Evolutionary conservation across 148 eudicot species (phyloP), one percentile per base, ranked within the genome.

Genomic region (Rhododendron ovatum): DNA sequence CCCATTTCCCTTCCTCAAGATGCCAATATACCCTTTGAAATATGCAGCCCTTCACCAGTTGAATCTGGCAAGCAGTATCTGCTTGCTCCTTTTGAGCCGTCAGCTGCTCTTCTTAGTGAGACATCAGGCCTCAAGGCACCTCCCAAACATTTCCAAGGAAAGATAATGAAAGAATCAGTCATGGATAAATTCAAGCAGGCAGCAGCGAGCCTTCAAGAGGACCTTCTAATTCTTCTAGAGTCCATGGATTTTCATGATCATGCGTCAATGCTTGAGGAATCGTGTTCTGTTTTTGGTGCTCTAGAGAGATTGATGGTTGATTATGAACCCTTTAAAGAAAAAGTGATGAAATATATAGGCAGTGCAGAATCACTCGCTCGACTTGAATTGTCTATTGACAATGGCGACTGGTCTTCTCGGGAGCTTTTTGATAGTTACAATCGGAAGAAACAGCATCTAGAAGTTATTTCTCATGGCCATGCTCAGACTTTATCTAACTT

Each of bases 1-100:
- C 86, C 83, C 50, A 61, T 85, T 85, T 78, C 3, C 33, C 82
- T 59, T 24, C 57, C 82, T 17, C 65, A 26, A n/a, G 86, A 85
- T 78, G 75, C 39, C 53, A 8, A 39, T 7, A 4, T 4, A 57
- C 13, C 53, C 30, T 22, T 75, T 37, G 48, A 14, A 59, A 55
- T 3, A 10, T 8, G 14, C 6, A 3, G 80, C 18, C 47, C 35
- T n/a, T 50, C 17, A 6, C 0, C 53, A 17, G 80, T 35, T 84
- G 79, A 76, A 39, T 53, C 80, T 13, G 51, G 53, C 33, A 48
- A 26, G 28, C 55, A 15, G 12, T 15, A 1, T 3, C 39, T 26
- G 59, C 24, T 12, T 80, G 17, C 82, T 83, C 35, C 53, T 67
- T 39, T 1, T 84, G 47, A 84, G 78, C 7, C 30, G 33, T 75